Evolutionary conservation across 805 yeast genomes (phyloP), one percentile per base, ranked within the genome.

Genomic region (Nematodospora valgi): DNA sequence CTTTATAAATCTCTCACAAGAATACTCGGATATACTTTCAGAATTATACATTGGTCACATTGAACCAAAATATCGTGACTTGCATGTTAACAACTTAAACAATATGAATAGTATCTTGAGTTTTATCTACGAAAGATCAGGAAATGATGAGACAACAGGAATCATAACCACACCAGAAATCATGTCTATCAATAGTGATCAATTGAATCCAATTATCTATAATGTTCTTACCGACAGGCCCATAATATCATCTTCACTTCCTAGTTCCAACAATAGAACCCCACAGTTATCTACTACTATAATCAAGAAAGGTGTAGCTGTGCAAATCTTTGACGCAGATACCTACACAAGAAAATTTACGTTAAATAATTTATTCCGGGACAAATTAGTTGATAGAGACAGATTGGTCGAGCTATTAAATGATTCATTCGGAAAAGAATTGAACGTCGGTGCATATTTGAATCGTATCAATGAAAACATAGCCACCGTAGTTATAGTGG

Each of bases 221-320:
- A 93, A 93, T 53, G 74, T 93, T 11, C 68, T 93, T 24, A 93
- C 99, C 0, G 98, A 93, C 54, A 68, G 98, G 34, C 87, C 98
- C 1, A 71, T 86, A 7, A 80, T 91, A 14, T 87, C 96, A 1
- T 86, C 96, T 0, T 89, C 98, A 0, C 65, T 93, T 27, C 97
- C 98, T 0, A 78, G 85, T 17, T 38, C 65, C 6, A 52, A 52
- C 29, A 66, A 72, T 27, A 73, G 83, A 3, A 63, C 68, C 1
- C 84, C 87, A 1, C 70, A 70, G 31, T 59, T 82, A 16, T 76
- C 82, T 17, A 88, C 97, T 0, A 84, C 97, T 0, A 76, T 93
- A 2, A 52, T 91, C 2, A 80, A 87, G 38, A 78, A 75, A 39
- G 98, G 98, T 0, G 70, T 82, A 5, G 74, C 75, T 1, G 78